phyloP scores from a whole-genome alignment of 768 basidiomycete species.

The Tubosaeta sp. region DNA sequence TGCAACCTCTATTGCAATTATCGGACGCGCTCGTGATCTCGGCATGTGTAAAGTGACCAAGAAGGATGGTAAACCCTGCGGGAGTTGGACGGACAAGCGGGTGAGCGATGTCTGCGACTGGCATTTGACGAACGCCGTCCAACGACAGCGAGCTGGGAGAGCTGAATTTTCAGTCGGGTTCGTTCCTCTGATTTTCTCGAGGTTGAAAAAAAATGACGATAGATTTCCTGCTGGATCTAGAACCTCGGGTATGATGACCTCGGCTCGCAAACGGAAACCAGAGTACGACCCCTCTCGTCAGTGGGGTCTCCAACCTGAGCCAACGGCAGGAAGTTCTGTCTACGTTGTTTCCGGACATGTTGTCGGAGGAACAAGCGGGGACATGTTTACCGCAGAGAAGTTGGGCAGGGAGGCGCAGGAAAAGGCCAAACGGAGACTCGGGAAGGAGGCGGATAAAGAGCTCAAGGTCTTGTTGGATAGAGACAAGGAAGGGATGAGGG shows the following conservation, averaged over 20 bases:
- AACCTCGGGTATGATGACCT: conserved; percentile 64
- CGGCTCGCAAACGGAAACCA: conserved; percentile 46
- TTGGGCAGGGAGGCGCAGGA: conserved; percentile 80
- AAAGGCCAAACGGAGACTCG: conserved; percentile 59
- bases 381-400: conserved; percentile 58
- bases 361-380: conserved; percentile 43
- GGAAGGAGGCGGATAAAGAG: conserved; percentile 55
- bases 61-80: conserved; percentile 77
- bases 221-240: conserved; percentile 44
- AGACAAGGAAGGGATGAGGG: conserved; percentile 66
- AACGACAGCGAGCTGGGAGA: conserved; percentile 66
- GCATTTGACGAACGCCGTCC: conserved; percentile 80
- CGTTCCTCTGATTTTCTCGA: conserved; percentile 20
- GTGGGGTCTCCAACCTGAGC: conserved; percentile 67
- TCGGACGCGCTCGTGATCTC: conserved; percentile 84
- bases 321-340: conserved; percentile 43
- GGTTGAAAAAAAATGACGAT: background rate
- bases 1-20: conserved; percentile 71
- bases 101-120: conserved; percentile 87
- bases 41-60: conserved; percentile 78
- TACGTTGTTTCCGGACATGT: conserved; percentile 83
- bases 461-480: conserved; percentile 57
- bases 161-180: conserved; percentile 87
- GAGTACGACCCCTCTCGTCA: conserved; percentile 67
- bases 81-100: conserved; percentile 89